Evolutionary conservation across 441 rosid species (phyloP).

Genomic region (Populus trichocarpa): DNA sequence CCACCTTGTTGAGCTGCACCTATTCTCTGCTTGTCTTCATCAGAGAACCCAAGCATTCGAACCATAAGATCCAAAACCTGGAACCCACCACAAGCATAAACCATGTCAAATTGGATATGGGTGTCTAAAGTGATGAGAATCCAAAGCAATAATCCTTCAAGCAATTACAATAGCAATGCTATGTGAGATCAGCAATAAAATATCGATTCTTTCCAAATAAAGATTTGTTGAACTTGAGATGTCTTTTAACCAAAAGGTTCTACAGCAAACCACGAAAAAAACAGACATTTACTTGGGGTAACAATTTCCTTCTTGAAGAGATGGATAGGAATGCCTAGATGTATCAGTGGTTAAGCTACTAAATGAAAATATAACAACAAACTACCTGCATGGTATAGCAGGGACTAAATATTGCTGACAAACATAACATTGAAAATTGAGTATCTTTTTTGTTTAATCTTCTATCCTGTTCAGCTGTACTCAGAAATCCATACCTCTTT

Average conservation of each 20-base stretch:
- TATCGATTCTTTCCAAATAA: not conserved
- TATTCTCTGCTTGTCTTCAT: constrained; percentile 89
- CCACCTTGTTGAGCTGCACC: constrained; percentile 85
- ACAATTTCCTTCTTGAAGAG: not conserved
- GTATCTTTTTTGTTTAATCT: not conserved
- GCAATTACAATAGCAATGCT: not conserved
- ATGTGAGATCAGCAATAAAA: not conserved
- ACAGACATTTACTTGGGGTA: not conserved
- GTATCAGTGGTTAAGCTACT: no score
- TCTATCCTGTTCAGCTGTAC: constrained; percentile 1
- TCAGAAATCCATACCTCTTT: constrained; percentile 61
- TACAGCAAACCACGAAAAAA: not conserved
- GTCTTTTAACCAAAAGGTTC: not conserved
- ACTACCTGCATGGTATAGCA: no score
- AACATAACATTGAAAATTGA: not conserved
- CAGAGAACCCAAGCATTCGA: constrained; percentile 94
- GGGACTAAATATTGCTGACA: not conserved
- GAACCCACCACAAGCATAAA: constrained; percentile 6
- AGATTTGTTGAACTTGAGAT: not conserved
- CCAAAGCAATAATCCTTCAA: not conserved
- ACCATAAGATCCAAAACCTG: constrained; percentile 97
- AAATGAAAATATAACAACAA: no score
- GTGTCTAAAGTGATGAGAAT: not conserved
- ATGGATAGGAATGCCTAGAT: no score
- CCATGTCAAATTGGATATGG: not conserved